Evolutionary conservation across 2,329 filamentous ascomycete genomes (phyloP).

Genomic region (Zasmidium citrigriseum): DNA sequence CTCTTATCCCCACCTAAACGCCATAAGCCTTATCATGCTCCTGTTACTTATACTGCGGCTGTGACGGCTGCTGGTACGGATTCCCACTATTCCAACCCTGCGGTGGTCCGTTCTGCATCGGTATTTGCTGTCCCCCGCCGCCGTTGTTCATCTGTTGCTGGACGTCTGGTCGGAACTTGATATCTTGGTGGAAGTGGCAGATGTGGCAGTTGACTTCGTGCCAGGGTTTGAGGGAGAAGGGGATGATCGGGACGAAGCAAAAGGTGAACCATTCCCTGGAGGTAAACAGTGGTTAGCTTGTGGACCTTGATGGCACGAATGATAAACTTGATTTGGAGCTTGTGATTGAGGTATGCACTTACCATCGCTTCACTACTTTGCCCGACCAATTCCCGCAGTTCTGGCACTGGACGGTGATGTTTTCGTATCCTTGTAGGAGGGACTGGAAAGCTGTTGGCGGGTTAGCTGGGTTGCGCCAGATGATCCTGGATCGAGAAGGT

Average conservation of each 20-base stretch:
- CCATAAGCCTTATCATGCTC: neutral
- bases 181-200: slow-evolving; percentile 71
- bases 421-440: slow-evolving; percentile 48
- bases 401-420: slow-evolving; percentile 53
- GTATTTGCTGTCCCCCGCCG: slow-evolving; percentile 31
- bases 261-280: slow-evolving; percentile 67
- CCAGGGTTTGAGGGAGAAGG: slow-evolving; percentile 60
- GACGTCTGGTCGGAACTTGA: slow-evolving; percentile 45
- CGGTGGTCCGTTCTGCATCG: slow-evolving; percentile 33
- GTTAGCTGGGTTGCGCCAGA: slow-evolving; percentile 5
- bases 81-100: slow-evolving; percentile 29
- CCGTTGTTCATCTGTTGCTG: slow-evolving; percentile 37
- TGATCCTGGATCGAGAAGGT: neutral
- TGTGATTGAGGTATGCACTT: slow-evolving; percentile 11
- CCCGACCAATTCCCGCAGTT: slow-evolving; percentile 54
- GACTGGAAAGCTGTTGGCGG: slow-evolving; percentile 45
- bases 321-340: slow-evolving; percentile 1
- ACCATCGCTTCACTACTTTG: slow-evolving; percentile 49
- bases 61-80: slow-evolving; percentile 14
- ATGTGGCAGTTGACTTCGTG: slow-evolving; percentile 70
- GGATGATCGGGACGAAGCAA: slow-evolving; percentile 61
- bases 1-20: neutral
- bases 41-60: slow-evolving; percentile 14
- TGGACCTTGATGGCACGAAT: slow-evolving; percentile 13
- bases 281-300: neutral